These are phyloP conservation scores for Elongisporangium prolatum DNA, from an alignment of 352 stramenopile species.

Conservation along the genomic window DNA sequence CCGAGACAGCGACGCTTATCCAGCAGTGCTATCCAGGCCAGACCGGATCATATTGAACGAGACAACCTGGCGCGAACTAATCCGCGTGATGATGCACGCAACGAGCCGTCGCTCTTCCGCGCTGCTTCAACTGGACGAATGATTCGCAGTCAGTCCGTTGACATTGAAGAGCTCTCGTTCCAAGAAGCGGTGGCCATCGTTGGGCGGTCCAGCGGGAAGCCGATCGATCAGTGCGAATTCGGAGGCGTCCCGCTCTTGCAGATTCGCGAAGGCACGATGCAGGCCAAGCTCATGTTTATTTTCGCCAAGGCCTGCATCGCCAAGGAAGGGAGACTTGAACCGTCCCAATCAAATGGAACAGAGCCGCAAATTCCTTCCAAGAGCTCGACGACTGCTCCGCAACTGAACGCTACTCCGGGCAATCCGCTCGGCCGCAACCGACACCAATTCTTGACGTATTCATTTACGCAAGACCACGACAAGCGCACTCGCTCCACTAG, in stretches of 20 bases:
- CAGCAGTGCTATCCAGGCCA: background rate
- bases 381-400: background rate
- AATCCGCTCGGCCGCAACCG: constrained; percentile 35
- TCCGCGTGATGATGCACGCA: background rate
- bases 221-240: constrained; percentile 60
- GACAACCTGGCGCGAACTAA: background rate
- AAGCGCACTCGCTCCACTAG: constrained; percentile 9
- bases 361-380: background rate
- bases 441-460: constrained; percentile 10
- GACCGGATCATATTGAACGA: background rate
- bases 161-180: constrained; percentile 31
- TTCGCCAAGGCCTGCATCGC: constrained; percentile 75
- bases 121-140: background rate
- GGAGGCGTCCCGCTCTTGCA: constrained; percentile 43
- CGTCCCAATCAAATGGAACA: background rate
- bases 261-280: constrained; percentile 63
- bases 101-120: background rate
- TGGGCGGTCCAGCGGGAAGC: constrained; percentile 48
- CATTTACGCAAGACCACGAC: constrained; percentile 5
- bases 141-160: constrained; percentile 2
- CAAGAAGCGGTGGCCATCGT: constrained; percentile 45
- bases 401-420: constrained; percentile 7
- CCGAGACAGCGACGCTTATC: background rate
- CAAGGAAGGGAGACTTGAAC: constrained; percentile 26
- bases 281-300: constrained; percentile 62